Conservation (phyloP, 1,139 yeast species). For the Pichia sp. region DNA sequence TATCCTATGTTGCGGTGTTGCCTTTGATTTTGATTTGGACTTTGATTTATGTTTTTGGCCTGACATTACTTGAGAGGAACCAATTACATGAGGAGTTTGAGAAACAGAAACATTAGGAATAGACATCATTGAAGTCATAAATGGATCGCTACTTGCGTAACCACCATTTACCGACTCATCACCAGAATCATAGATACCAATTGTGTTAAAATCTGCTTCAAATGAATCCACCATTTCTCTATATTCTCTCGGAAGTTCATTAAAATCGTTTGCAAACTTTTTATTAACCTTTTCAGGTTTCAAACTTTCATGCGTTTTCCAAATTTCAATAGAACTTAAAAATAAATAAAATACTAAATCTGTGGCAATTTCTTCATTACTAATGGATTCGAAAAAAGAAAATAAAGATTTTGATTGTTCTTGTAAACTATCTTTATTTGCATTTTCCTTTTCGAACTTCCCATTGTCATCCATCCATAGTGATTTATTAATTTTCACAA, state of each 20-base stretch:
- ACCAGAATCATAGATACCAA: slow-evolving; percentile 12
- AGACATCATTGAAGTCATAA: not conserved
- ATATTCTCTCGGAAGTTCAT: slow-evolving; percentile 9
- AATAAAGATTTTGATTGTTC: not conserved
- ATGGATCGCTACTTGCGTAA: not conserved
- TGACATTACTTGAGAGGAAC: not conserved
- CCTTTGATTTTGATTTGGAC: not conserved
- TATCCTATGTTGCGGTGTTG: not conserved
- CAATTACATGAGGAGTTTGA: slow-evolving; percentile 5
- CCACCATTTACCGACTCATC: not conserved
- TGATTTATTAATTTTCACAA: slow-evolving; percentile 1
- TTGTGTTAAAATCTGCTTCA: slow-evolving; percentile 13
- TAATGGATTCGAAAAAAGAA: slow-evolving; percentile 2
- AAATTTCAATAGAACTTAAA: slow-evolving; percentile 9
- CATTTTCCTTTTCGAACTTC: not conserved
- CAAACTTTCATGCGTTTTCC: slow-evolving; percentile 4
- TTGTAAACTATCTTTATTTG: not conserved
- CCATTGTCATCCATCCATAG: too few species aligned
- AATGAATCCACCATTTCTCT: slow-evolving; percentile 12
- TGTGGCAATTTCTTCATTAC: not conserved
- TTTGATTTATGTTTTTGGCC: not conserved
- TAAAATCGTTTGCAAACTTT: not conserved
- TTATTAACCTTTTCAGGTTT: not conserved
- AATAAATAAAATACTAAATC: slow-evolving; percentile 10
- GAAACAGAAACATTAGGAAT: slow-evolving; percentile 12